Evolutionary conservation across 169 alveolate genomes (phyloP), one percentile per base, ranked within the genome.

Genomic region (Plasmodium coatneyi): DNA sequence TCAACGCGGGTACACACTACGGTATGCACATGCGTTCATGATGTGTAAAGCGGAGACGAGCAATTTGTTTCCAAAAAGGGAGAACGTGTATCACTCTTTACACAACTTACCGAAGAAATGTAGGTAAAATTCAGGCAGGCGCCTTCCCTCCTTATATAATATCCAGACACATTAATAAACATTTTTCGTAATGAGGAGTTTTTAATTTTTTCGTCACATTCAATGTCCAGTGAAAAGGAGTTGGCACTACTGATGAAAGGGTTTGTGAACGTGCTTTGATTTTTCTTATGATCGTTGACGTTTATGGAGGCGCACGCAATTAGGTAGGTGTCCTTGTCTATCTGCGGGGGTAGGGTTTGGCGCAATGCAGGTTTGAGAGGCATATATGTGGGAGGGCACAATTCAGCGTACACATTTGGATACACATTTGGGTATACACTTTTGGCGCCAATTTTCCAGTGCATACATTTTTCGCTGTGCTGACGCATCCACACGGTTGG

Each of bases 91-190:
- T 25, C 16, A 34, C 25, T 25, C n/a, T 74, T 34, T 25, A 25
- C 14, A n/a, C 82, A 74, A 34, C 52, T 87, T 87, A 76, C 93
- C 41, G 87, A 87, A 34, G 82, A 78, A 9, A 87, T 25, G 30
- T 87, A 84, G 22, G 93, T 84, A 78, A 66, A 19, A 34, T 87
- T 87, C 14, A 87, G 43, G 32, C 54, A 9, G 28, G 10, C 49
- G 6, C 39, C 82, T 39, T 78, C 82, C 22, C 71, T 76, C 80
- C 78, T 54, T 22, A 78, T 78, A 39, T 32, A 43, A 78, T 78
- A 87, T 22, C 89, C 82, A 60, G 87, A 54, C 71, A 87, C 80
- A 79, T 87, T 78, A 78, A 87, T 32, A 78, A 19, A 87, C 93
- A 87, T 76, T 66, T 74, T 74, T 76, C 70, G 66, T 86, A 78